Evolutionary conservation across 2,329 filamentous ascomycete genomes (phyloP).

Genomic region (Beauveria scarabaeidicola): DNA sequence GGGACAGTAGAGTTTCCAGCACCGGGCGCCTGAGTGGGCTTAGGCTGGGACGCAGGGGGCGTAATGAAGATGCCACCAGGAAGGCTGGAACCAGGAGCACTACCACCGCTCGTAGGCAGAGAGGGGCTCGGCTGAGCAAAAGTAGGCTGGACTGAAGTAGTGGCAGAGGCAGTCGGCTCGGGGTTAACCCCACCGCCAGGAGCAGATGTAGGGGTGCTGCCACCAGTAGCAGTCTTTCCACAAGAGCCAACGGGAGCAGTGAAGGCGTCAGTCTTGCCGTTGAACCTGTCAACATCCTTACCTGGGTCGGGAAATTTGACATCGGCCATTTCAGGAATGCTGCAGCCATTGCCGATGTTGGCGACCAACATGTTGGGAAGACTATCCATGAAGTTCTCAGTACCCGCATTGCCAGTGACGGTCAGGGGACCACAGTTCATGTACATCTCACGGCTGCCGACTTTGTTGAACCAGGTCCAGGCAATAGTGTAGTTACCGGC

Average conservation of each 20-base stretch:
- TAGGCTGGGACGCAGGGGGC: not conserved
- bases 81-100: not conserved
- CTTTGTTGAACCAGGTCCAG: constrained; percentile 91
- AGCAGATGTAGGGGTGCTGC: too few relatives aligned
- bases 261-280: constrained; percentile 29
- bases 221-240: too few relatives aligned
- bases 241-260: constrained; percentile 17
- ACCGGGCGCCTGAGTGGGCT: not conserved
- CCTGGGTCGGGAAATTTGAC: constrained; percentile 60
- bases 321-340: constrained; percentile 48
- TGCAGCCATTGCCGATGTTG: constrained; percentile 55
- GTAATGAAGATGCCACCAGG: constrained; percentile 13
- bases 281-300: constrained; percentile 40
- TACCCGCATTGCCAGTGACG: constrained; percentile 47
- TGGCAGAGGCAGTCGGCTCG: constrained; percentile 11
- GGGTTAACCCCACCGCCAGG: constrained; percentile 13
- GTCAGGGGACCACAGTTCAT: constrained; percentile 85
- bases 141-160: not conserved
- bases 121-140: not conserved
- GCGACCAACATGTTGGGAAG: constrained; percentile 67
- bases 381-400: constrained; percentile 43
- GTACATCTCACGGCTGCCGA: constrained; percentile 94
- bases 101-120: constrained; percentile 7
- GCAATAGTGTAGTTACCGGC: constrained; percentile 72
- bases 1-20: not conserved